Base-by-base conservation (phyloP, 495 filamentous ascomycete species). In the Chaetomium tenue region DNA sequence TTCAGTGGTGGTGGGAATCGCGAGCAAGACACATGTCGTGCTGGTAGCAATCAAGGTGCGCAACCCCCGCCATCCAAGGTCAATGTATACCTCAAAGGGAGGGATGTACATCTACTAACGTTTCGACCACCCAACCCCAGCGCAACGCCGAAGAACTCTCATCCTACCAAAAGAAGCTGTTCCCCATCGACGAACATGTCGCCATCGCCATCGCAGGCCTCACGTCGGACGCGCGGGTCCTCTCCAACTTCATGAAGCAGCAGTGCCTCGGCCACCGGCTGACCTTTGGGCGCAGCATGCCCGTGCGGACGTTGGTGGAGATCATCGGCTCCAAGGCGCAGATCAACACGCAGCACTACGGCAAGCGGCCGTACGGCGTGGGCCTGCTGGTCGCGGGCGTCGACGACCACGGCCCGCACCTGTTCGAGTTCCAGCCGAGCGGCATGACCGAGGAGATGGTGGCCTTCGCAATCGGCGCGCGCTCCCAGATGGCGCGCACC, bases 181-280 rank as follows among this genome's bases (percentile, higher is more conserved):
- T 98, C 79, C 87, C 86, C 72, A 90, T 98, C 80, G 94, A 98
- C 79, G 88, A 90, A 70, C 95, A 98, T 80, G 89, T 94, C 72
- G 94, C 92, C 69, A 86, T 98, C 75, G 91, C 93, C 70, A 93
- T 98, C 74, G 94, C 94, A 71, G 94, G 94, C 66, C 91, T 98
- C 63, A 93, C 95, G 61, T 97, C 94, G 66, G 94, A 98, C 80
- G 95, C 94, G 75, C 93, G 94, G 70, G 94, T 98, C 72, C 92
- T 98, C 71, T 97, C 93, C 82, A 98, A 98, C 86, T 98, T 96
- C 84, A 97, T 98, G 94, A 97, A 97, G 82, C 91, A 96, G 79
- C 94, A 98, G 79, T 95, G 90, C 58, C 91, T 98, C 70, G 89
- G 91, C 74, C 92, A 91, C 63, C 91, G 91, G 72, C 89, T 98